Evolutionary conservation across 148 eudicot genomes (phyloP).

Genomic region (Agrostemma githago): DNA sequence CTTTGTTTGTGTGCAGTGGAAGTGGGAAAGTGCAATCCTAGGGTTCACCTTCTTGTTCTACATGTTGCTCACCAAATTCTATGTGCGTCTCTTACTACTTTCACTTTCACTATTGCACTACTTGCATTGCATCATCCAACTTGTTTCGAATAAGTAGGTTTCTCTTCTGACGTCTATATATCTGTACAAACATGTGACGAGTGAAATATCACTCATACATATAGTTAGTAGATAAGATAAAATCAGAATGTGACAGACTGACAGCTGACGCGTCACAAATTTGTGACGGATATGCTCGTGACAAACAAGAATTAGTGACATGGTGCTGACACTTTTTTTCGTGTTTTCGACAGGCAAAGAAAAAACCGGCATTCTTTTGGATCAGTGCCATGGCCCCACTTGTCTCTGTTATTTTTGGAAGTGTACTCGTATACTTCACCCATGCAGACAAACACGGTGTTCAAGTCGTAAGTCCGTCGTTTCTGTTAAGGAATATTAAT

Average conservation of each 20-base stretch:
- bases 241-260: too few species aligned
- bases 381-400: conserved; percentile 70
- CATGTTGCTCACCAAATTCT: conserved; percentile 43
- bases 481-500: background rate
- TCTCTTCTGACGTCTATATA: too few species aligned
- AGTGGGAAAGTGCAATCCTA: conserved; percentile 56
- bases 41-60: conserved; percentile 50
- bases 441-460: conserved; percentile 65
- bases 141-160: background rate
- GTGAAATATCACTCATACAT: too few species aligned
- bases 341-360: conserved; percentile 40
- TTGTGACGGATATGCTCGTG: too few species aligned
- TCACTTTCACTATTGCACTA: background rate
- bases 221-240: too few species aligned
- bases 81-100: conserved; percentile 33
- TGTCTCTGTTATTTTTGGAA: conserved; percentile 51
- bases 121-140: background rate
- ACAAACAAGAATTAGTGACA: too few species aligned
- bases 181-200: too few species aligned
- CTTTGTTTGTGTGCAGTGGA: conserved; percentile 42
- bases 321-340: background rate
- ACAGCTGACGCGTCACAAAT: too few species aligned
- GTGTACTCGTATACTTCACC: conserved; percentile 55
- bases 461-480: conserved; percentile 37
- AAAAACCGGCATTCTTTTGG: conserved; percentile 53